Conservation (phyloP, 1,284 basidiomycete species). For the Rhodotorula sp. region DNA sequence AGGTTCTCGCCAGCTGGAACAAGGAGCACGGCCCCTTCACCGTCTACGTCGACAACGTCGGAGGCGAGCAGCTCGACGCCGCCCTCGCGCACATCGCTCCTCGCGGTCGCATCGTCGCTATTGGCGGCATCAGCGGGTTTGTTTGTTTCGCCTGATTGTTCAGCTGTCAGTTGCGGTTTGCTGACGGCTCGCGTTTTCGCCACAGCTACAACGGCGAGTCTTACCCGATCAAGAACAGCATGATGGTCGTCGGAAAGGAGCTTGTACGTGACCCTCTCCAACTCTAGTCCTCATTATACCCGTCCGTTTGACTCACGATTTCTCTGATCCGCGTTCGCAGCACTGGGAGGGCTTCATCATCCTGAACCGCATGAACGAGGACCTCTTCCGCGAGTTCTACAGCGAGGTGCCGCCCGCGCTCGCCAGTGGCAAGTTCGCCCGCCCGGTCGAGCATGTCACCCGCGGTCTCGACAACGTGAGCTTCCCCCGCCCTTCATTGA, state of each 20-base stretch:
- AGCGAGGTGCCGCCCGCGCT: slow-evolving; percentile 57
- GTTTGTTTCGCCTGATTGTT: background rate
- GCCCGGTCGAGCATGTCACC: slow-evolving; percentile 50
- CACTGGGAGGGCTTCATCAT: slow-evolving; percentile 25
- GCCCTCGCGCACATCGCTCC: slow-evolving; percentile 30
- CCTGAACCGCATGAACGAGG: slow-evolving; percentile 17
- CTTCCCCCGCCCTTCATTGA: background rate
- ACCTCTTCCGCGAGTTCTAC: slow-evolving; percentile 20
- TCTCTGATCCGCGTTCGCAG: no score
- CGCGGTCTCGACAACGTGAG: slow-evolving; percentile 42
- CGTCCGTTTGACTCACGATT: background rate
- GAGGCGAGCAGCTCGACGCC: slow-evolving; percentile 37
- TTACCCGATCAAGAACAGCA: slow-evolving; percentile 52
- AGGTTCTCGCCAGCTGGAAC: slow-evolving; percentile 22
- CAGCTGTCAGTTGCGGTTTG: background rate
- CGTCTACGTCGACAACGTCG: slow-evolving; percentile 41
- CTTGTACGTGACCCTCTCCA: slow-evolving; percentile 57
- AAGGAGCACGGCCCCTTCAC: slow-evolving; percentile 22
- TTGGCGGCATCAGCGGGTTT: slow-evolving; percentile 20
- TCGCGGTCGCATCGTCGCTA: slow-evolving; percentile 26
- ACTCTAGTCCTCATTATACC: slow-evolving; percentile 25
- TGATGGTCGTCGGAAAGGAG: slow-evolving; percentile 67
- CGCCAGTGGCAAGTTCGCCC: slow-evolving; percentile 63
- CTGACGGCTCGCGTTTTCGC: background rate
- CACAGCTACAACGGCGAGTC: slow-evolving; percentile 20